Conservation (phyloP, 345 rosid genomes). For the Pugionium dolabratum region DNA sequence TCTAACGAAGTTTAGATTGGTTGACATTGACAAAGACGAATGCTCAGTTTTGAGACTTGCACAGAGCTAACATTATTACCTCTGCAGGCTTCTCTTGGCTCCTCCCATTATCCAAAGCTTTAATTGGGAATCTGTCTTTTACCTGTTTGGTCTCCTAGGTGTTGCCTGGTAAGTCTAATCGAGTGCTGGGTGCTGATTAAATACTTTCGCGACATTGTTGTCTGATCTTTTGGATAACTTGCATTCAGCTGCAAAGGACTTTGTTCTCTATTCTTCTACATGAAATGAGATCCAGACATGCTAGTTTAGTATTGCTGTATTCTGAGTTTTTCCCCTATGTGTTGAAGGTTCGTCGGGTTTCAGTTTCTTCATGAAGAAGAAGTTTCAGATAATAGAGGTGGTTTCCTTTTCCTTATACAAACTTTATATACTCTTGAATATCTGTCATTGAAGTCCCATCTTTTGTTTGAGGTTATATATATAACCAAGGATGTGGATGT, state of each 20-base stretch:
- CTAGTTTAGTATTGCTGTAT: slow-evolving; percentile 13
- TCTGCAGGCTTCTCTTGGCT: slow-evolving; percentile 89
- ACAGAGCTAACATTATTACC: slow-evolving; percentile 33
- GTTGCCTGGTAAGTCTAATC: slow-evolving; percentile 68
- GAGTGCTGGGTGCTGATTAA: slow-evolving; percentile 6
- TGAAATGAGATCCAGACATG: slow-evolving; percentile 19
- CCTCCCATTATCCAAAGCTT: slow-evolving; percentile 80
- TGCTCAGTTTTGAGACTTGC: slow-evolving; percentile 17
- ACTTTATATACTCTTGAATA: slow-evolving; percentile 1
- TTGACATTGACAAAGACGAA: slow-evolving; percentile 5
- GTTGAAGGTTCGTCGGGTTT: slow-evolving; percentile 77
- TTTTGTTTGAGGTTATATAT: slow-evolving; percentile 11
- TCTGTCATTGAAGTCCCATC: not conserved
- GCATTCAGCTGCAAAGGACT: slow-evolving; percentile 11
- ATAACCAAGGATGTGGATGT: slow-evolving; percentile 22
- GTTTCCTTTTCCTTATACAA: slow-evolving; percentile 32
- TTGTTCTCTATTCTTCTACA: slow-evolving; percentile 7
- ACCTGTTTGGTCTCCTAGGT: slow-evolving; percentile 76
- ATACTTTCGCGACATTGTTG: slow-evolving; percentile 4
- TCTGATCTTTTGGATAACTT: slow-evolving; percentile 16
- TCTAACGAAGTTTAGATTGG: not conserved
- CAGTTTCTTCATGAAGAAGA: slow-evolving; percentile 55
- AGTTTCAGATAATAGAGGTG: slow-evolving; percentile 49
- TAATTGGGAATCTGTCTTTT: slow-evolving; percentile 95
- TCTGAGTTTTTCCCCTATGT: slow-evolving; percentile 21